Conservation (phyloP, 176 grass and related monocot genomes). For the Hordeum vulgare region MorexV3_pseudomolecules_assembly NC_058523.1:203614951-203615450, state of each 20-base stretch:
- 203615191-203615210: slow-evolving; percentile 3
- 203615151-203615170: slow-evolving; percentile 11
- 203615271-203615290: neutral
- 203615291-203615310: too few species aligned
- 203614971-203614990: neutral
- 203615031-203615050: neutral
- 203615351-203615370: too few species aligned
- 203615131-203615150: neutral
- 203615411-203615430: too few species aligned
- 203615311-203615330: too few species aligned
- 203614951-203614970: neutral
- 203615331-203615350: too few species aligned
- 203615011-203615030: neutral
- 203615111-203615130: neutral
- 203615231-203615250: slow-evolving; percentile 27
- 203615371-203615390: too few species aligned
- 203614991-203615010: neutral
- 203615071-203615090: slow-evolving; percentile 39
- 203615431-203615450: too few species aligned
- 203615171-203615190: slow-evolving; percentile 1
- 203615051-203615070: slow-evolving; percentile 25
- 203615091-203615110: neutral
- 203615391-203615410: too few species aligned
- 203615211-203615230: slow-evolving; percentile 11
- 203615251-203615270: neutral